These are phyloP conservation scores for Chiua virens DNA, from an alignment of 768 basidiomycete species.

Conservation along the genomic window DNA sequence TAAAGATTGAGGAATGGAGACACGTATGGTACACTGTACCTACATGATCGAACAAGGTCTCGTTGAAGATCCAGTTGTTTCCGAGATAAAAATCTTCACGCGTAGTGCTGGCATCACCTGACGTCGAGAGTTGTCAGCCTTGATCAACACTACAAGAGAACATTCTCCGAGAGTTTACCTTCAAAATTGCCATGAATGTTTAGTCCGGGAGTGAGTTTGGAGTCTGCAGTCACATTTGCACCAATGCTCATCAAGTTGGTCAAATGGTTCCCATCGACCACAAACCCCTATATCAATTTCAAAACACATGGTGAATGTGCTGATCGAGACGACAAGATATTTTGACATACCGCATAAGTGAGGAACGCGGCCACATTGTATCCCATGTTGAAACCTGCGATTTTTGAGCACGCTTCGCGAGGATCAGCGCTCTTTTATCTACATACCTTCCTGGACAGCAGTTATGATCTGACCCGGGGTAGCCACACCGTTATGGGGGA, in stretches of 20 bases:
- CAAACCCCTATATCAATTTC: too few relatives aligned
- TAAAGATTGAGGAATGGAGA: neutral
- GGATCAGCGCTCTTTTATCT: too few relatives aligned
- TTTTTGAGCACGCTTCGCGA: too few relatives aligned
- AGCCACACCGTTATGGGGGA: conserved; percentile 19
- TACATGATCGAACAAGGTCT: conserved; percentile 23
- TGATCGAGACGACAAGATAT: too few relatives aligned
- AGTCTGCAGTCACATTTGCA: conserved; percentile 16
- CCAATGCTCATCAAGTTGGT: conserved; percentile 30
- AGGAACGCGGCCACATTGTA: too few relatives aligned
- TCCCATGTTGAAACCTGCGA: too few relatives aligned
- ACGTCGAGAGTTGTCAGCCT: neutral
- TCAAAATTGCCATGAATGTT: conserved; percentile 27
- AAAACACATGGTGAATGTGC: too few relatives aligned
- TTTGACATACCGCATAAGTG: too few relatives aligned
- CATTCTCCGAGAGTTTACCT: conserved; percentile 7
- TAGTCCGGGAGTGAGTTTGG: conserved; percentile 15
- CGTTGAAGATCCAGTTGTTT: conserved; percentile 25
- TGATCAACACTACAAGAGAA: neutral
- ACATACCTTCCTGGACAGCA: conserved; percentile 21
- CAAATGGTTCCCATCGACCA: conserved; percentile 27
- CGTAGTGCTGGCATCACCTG: conserved; percentile 25
- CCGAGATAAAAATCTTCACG: conserved; percentile 28
- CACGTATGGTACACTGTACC: neutral
- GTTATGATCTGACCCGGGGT: conserved; percentile 24